Evolutionary conservation across 2,329 filamentous ascomycete genomes (phyloP), one percentile per base, ranked within the genome.

Genomic region (Arthrobotrys entomopaga): DNA sequence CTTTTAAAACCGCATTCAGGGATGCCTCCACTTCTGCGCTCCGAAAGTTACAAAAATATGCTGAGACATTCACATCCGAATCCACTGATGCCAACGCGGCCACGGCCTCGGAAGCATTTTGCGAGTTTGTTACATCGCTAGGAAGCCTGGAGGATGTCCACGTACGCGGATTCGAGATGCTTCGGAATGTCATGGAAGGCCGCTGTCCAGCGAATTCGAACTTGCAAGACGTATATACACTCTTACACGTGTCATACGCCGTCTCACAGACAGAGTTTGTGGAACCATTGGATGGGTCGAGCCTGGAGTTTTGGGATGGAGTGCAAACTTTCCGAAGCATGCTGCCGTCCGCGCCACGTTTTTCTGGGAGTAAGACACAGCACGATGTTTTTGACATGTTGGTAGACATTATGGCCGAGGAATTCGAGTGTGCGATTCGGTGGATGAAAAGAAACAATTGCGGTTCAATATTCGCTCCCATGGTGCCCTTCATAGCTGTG

Each of bases 381-480:
- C 19, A 19, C 13, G 53, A 57, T 20, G 16, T 57, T 10, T 57
- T 19, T 20, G 53, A 57, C 29, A 6, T 7, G 38, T 8, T 57
- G n/a, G 53, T 43, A 1, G 38, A 40, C 40, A 7, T 40, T 4
- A 29, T 57, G n/a, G 53, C 53, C 13, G 53, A 57, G 15, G 53
- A 57, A 40, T 57, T 57, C 53, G 53, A 57, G 22, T 57, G 53
- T 24, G 53, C 53, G 1, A 20, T 57, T 19, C n/a, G 19, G 16
- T 57, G 53, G 53, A 57, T 57, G 26, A 57, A 42, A 15, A 20
- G 11, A 26, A 57, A 57, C 26, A 53, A 22, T 13, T 53, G 20
- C 7, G 24, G 7, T 16, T 53, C 49, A 26, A 53, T 53, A 5
- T 53, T 53, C 11, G 49, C 49, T 10, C 20, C 49, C 1, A 22